Base-by-base conservation (phyloP, 257 asterid species). In the Cinchona pubescens region DNA sequence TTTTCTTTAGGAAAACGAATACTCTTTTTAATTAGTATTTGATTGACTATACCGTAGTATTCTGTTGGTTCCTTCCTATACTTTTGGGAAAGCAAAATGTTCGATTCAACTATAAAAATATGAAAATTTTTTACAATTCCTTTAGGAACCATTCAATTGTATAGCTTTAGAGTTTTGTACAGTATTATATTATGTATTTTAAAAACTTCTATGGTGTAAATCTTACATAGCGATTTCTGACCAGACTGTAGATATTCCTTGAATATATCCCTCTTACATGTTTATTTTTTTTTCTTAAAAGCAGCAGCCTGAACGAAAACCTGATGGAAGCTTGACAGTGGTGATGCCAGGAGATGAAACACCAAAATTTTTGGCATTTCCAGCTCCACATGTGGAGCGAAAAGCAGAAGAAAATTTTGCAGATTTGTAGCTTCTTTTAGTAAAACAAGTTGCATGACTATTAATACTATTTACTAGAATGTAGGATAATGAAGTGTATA, bases 271-370 rank as follows among this genome's bases (percentile, higher is more conserved):
- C 5, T 71, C n/a, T 3, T 23, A 12, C 55, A 3, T 71, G 42
- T 15, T 7, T 59, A 9, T 2, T 35, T 30, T 14, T 15, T 51
- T 45, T 46, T 30, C 30, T 14, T 30, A 66, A 38, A 56, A 51
- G n/a, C n/a, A 70, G 23, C 55, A 76, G 75, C 35, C 10, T 29
- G 60, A 78, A 74, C 42, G 23, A 18, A 67, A 40, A 27, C 18
- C 21, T 38, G 72, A 45, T 23, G 53, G 74, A 72, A 74, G 76
- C 67, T 60, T 79, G 35, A 62, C 63, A 61, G 75, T 79, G n/a
- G 40, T 79, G 76, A 79, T 79, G 83, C 73, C 83, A 0, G 82
- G 82, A 42, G 82, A 79, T 74, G 42, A 74, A 58, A 34, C 72
- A 29, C 82, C 82, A 35, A 79, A 23, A 30, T 74, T 37, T 61